A percentile compares a stretch with the other conserved stretches of the same genome.
phyloP scores from a whole-genome alignment of 2,329 filamentous ascomycete genomes.

The Dryadomyces quercus-mongolicae region DNA sequence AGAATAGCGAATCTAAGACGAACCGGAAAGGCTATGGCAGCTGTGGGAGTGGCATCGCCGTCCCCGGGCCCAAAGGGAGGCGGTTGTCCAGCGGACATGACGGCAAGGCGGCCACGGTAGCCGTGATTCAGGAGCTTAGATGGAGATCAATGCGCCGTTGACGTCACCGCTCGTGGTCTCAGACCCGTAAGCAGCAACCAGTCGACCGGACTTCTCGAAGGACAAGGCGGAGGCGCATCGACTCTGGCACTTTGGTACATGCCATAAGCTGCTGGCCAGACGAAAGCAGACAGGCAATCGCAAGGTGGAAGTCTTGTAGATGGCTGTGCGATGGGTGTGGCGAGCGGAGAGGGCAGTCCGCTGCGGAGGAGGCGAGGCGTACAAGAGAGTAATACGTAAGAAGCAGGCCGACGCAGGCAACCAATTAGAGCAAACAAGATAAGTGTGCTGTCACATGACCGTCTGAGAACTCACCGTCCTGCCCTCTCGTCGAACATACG shows the following conservation, averaged over 20 bases:
- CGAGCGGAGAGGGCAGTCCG: neutral
- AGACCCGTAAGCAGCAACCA: neutral
- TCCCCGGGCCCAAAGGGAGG: constrained; percentile 2
- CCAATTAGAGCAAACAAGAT: neutral
- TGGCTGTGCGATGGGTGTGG: neutral
- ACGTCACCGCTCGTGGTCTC: neutral
- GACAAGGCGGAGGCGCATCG: too few relatives aligned
- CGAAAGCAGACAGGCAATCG: neutral
- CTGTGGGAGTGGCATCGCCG: neutral
- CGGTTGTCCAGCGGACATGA: neutral
- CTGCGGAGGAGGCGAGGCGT: neutral
- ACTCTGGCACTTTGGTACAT: neutral
- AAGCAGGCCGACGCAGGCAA: neutral
- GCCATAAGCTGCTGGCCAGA: neutral
- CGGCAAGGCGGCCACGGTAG: too few relatives aligned
- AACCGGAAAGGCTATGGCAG: neutral
- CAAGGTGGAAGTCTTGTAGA: too few relatives aligned
- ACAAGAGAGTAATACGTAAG: neutral
- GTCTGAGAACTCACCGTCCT: too few relatives aligned
- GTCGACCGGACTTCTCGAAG: too few relatives aligned
- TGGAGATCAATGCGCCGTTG: neutral
- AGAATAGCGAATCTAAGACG: too few relatives aligned
- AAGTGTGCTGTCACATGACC: neutral
- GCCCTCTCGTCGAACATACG: neutral
- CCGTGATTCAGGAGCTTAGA: too few relatives aligned